Evolutionary conservation across 2,329 filamentous ascomycete genomes (phyloP).

Genomic region (Ophiocordyceps camponoti-leonardi): DNA sequence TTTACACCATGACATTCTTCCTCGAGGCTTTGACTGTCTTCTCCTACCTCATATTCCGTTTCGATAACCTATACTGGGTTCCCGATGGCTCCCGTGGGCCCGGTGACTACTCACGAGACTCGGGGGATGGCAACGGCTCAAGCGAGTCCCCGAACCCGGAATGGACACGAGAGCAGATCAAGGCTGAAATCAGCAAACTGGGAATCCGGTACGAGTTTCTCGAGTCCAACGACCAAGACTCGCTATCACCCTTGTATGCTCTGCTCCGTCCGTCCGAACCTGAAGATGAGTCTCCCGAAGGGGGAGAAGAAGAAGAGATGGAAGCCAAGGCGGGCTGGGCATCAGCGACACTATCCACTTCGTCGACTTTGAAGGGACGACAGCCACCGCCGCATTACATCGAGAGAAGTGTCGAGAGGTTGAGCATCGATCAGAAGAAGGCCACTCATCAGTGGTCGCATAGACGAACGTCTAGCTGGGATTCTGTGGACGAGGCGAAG

Average conservation of each 20-base stretch:
- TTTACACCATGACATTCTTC: conserved; percentile 18
- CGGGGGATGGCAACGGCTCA: neutral
- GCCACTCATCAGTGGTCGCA: neutral
- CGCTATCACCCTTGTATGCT: neutral
- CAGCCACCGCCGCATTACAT: neutral
- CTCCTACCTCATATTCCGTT: conserved; percentile 10
- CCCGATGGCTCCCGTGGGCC: conserved; percentile 8
- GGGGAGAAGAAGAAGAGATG: too few relatives aligned
- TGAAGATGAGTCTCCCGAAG: neutral
- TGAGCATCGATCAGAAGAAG: neutral
- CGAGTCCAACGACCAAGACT: neutral
- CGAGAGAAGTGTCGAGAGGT: neutral
- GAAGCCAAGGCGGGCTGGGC: neutral
- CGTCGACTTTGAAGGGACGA: neutral
- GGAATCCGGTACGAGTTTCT: neutral
- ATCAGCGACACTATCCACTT: neutral
- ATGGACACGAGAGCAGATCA: neutral
- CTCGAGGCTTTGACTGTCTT: conserved; percentile 4
- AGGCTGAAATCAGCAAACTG: neutral
- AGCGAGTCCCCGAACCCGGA: neutral
- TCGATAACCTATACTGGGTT: conserved; percentile 14
- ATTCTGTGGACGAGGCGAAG: neutral
- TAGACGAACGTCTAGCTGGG: neutral
- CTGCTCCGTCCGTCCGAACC: neutral
- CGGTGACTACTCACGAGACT: neutral